These are phyloP conservation scores for Coffea eugenioides DNA, from an alignment of 257 asterid species.

Conservation along the genomic window DNA sequence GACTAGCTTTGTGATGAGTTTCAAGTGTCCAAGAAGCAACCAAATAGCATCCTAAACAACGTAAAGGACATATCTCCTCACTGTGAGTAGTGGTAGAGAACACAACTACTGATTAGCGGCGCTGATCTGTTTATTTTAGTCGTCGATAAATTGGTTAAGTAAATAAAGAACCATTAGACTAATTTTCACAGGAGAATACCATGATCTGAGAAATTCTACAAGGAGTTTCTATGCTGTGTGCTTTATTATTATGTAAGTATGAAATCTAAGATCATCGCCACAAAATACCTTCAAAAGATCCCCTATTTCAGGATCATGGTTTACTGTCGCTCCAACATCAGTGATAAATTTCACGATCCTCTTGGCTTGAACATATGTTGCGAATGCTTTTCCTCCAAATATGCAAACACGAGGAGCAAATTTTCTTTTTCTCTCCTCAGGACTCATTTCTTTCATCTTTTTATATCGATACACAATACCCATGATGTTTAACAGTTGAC, in stretches of 20 bases:
- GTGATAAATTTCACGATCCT: conserved; percentile 57
- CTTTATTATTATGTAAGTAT: neutral
- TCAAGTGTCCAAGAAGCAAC: neutral
- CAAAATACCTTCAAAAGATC: conserved; percentile 47
- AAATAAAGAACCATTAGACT: neutral
- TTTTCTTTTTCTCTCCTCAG: conserved; percentile 40
- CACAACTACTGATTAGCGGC: neutral
- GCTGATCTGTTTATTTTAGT: neutral
- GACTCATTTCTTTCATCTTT: conserved; percentile 56
- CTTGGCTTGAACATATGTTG: conserved; percentile 61
- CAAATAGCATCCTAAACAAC: neutral
- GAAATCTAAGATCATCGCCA: neutral
- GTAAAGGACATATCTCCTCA: neutral
- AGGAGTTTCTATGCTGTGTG: neutral
- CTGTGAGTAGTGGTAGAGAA: too few relatives aligned
- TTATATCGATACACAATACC: conserved; percentile 57
- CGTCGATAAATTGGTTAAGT: neutral
- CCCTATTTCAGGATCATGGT: conserved; percentile 59
- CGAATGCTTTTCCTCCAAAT: conserved; percentile 63
- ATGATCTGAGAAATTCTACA: neutral
- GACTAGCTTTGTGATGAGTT: neutral
- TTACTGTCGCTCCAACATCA: conserved; percentile 56
- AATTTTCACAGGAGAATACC: neutral
- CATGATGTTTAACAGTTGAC: conserved; percentile 50
- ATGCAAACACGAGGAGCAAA: conserved; percentile 62